Evolutionary conservation across 129 eudicot species (phyloP).

Genomic region (Pseudognaphalium luteoalbum): DNA sequence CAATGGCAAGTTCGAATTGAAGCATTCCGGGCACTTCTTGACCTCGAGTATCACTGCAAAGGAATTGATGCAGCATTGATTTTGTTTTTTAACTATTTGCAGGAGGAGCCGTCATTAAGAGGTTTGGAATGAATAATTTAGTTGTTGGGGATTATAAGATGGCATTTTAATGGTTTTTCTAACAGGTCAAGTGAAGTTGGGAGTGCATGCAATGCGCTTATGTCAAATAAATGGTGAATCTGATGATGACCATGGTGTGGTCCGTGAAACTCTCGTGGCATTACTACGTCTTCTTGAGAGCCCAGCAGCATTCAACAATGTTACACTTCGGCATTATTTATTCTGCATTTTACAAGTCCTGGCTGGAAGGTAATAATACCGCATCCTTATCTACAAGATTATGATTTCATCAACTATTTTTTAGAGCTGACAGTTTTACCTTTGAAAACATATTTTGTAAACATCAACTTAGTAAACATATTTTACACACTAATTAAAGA

Average conservation of each 20-base stretch:
- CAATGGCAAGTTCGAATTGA: conserved; percentile 77
- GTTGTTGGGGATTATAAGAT: neutral
- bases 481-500: neutral
- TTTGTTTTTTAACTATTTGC: conserved; percentile 57
- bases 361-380: conserved; percentile 69
- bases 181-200: conserved; percentile 85
- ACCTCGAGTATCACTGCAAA: conserved; percentile 69
- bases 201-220: conserved; percentile 71
- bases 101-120: conserved; percentile 75
- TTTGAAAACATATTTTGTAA: too few species aligned
- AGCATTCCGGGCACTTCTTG: conserved; percentile 87
- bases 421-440: neutral
- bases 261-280: conserved; percentile 77
- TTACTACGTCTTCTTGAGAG: conserved; percentile 87
- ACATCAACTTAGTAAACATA: too few species aligned
- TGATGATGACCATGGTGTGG: conserved; percentile 52
- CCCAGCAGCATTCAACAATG: conserved; percentile 65
- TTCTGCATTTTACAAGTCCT: conserved; percentile 95
- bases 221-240: conserved; percentile 66
- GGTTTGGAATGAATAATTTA: conserved; percentile 41
- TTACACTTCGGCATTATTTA: conserved; percentile 78
- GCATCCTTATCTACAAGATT: conserved; percentile 7
- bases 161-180: neutral
- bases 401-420: neutral
- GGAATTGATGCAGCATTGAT: conserved; percentile 78